Base-by-base conservation (phyloP, 2,329 filamentous ascomycete genomes). In the Aureobasidium sp. region DNA sequence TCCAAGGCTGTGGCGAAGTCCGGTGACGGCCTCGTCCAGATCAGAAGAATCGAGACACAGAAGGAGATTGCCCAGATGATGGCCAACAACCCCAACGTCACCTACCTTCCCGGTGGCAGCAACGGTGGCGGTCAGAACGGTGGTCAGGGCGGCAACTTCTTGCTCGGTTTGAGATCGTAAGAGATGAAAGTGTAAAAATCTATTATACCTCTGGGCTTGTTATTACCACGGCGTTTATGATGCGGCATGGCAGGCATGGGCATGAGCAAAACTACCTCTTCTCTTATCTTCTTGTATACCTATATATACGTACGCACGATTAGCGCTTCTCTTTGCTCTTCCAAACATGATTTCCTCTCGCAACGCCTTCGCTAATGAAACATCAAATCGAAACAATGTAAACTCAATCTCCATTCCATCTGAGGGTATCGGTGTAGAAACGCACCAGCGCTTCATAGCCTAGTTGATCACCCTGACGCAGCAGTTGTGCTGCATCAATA, bases 41-140 rank as follows among this genome's bases (percentile, higher is more conserved):
- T 99, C 76, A 83, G 94, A 81, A 88, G 93, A 81, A 97, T 99
- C 71, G 94, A 99, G 81, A 95, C 94, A 15, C 92, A 90, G 74
- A 90, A 88, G 75, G 95, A 99, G 71, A 97, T 99, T 77, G 94
- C 94, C 10, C 85, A 91, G 77, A 93, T 92, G 67, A 78, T 99
- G 71, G 86, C 93, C 25, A 79, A 80, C 63, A 99, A 99, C 78
- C 92, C 94, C 64, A 97, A 99, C 70, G 92, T 99, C 59, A 92
- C 91, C 52, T 99, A 99, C 76, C 77, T 99, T 66, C 94, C 94
- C 3, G 85, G 90, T 68, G 88, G 89, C 62, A 76, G 75, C 41
- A 76, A 76, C 47, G 77, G 78, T 44, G 81, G 80, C 65, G 79
- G 80, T 9, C 80, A 79, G 61, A 82, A 83, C 67, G 73, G 76